Evolutionary conservation across 73 alveolate species (phyloP).

Genomic region (Tetrahymena thermophila): DNA sequence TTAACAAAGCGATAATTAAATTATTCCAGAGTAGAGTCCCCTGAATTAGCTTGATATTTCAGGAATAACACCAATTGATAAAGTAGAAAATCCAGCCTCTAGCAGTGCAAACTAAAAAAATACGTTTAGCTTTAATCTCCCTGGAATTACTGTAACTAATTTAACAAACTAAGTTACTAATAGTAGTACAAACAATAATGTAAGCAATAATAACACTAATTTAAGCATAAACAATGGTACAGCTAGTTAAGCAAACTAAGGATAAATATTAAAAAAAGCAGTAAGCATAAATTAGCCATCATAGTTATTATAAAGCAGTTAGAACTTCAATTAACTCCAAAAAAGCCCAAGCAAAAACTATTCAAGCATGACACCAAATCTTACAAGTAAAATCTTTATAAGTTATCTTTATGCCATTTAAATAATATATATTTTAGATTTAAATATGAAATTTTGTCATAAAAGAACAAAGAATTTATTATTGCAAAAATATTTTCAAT

Average conservation of each 20-base stretch:
- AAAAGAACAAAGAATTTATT: too few species aligned
- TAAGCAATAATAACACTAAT: neutral
- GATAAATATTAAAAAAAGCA: neutral
- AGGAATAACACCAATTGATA: neutral
- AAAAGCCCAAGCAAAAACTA: neutral
- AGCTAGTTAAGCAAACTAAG: neutral
- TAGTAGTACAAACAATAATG: neutral
- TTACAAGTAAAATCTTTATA: neutral
- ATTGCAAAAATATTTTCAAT: too few species aligned
- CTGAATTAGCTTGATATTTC: neutral
- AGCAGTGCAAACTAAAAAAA: neutral
- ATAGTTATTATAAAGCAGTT: neutral
- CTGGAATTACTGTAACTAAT: neutral
- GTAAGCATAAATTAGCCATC: neutral
- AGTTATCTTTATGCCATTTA: too few species aligned
- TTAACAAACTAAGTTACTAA: neutral
- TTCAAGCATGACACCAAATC: neutral
- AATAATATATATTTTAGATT: neutral
- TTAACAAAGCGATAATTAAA: neutral
- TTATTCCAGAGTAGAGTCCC: neutral
- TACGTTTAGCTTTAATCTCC: neutral
- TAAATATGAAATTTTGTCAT: too few species aligned
- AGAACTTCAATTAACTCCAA: neutral
- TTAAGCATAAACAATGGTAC: neutral
- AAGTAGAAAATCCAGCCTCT: neutral